A percentile compares a stretch with the other conserved stretches of the same genome.
Evolutionary conservation across 2,329 filamentous ascomycete species (phyloP).

Genomic region (Pestalotiopsis fici): DNA sequence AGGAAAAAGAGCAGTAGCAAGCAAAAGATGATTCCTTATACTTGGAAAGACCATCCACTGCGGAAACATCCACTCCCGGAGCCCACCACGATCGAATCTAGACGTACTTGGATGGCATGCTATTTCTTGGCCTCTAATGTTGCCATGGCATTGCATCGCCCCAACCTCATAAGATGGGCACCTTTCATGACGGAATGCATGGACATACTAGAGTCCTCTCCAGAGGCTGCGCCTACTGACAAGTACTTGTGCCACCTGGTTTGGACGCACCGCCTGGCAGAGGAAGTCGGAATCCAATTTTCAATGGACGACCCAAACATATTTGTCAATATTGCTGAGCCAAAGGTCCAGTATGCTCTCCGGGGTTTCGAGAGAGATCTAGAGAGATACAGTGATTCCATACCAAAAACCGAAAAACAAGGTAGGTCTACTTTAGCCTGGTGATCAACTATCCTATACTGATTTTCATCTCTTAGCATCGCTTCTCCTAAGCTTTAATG

Average conservation of each 20-base stretch:
- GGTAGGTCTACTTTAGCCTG: constrained; percentile 45
- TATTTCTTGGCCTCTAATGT: constrained; percentile 62
- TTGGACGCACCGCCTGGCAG: constrained; percentile 62
- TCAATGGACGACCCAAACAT: constrained; percentile 64
- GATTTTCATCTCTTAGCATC: constrained; percentile 44
- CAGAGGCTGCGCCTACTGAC: constrained; percentile 58
- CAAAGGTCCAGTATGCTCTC: constrained; percentile 64
- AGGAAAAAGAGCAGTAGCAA: constrained; percentile 35
- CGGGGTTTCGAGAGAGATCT: constrained; percentile 66
- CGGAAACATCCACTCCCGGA: constrained; percentile 47
- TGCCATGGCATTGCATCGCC: constrained; percentile 61
- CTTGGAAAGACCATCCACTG: constrained; percentile 43
- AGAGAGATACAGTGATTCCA: constrained; percentile 57
- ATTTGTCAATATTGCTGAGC: constrained; percentile 57
- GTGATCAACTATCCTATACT: not conserved
- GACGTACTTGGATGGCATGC: constrained; percentile 60
- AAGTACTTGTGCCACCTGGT: constrained; percentile 59
- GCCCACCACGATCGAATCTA: constrained; percentile 53
- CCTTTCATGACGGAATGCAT: constrained; percentile 63
- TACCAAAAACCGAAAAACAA: constrained; percentile 53
- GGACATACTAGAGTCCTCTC: constrained; percentile 53
- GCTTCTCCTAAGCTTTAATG: constrained; percentile 63
- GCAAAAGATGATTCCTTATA: constrained; percentile 34
- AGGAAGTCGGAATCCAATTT: constrained; percentile 69
- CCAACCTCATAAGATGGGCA: constrained; percentile 61